Evolutionary conservation across 139 green algal species (phyloP), one percentile per base, ranked within the genome.

Genomic region (Chlorella ohadii): DNA sequence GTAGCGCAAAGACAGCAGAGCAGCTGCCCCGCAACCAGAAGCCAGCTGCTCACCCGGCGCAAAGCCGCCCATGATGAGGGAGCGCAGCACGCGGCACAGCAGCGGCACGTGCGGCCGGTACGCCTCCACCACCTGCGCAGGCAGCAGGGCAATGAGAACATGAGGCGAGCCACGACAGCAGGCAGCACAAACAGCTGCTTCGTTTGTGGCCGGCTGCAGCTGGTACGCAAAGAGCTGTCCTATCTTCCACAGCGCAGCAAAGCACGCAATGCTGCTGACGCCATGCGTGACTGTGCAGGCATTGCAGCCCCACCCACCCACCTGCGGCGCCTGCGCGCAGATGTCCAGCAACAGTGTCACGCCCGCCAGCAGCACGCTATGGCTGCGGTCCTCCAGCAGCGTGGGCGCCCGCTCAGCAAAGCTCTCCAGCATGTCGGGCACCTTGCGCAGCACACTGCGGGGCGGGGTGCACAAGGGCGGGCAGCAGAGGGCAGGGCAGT

Each of bases 341-440:
- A 98, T 89, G 72, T 95, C 91, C 66, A 95, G 87, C 90, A 98
- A 96, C 19, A 99, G 93, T 2, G 93, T 96, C 1, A 94, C 92
- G 0, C 92, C 94, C 61, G 85, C 85, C 36, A 99, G 85, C 79
- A 98, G 74, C 56, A 99, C 97, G 1, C 90, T 94, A 83, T 99
- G 97, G 82, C 97, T 94, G 36, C 94, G 89, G 79, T 99, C 97
- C 31, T 87, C 88, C 36, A 99, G 89, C 82, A 99, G 89, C 17
- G 88, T 73, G 12, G 86, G 84, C 16, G 94, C 93, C n/a, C 82
- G 80, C 63, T 96, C 93, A 64, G 92, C 63, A 80, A 98, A 98
- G 47, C 88, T 84, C 86, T 99, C 97, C 59, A 97, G 75, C 77
- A 98, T 88, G 33, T 99, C 97, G 27, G 97, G 97, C 38, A 98